Evolutionary conservation across 192 early-diverging fungal species (phyloP), one percentile per base, ranked within the genome.

Genomic region (Umbelopsis sp.): DNA sequence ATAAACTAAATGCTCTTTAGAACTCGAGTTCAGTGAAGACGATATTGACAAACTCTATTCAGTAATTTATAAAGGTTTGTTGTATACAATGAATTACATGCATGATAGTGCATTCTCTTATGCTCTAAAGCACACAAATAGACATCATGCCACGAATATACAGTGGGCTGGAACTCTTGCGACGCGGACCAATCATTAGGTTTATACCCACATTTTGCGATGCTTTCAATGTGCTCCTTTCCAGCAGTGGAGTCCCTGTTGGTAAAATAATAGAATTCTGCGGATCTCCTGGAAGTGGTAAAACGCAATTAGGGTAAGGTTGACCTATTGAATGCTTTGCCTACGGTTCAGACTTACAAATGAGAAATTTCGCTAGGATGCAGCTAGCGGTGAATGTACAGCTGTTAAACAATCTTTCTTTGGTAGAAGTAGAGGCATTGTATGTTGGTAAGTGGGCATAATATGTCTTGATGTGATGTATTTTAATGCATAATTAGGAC

Each of bases 121-220:
- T 62, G 1, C 56, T 14, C 26, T 32, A n/a, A 20, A 20, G 9
- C 7, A 16, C 17, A 8, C 14, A 20, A 17, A 62, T 34, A 62
- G 56, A 62, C n/a, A 62, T 9, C 14, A 34, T 62, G 56, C 56
- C 56, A 2, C 56, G 31, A 16, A 62, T 62, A 2, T 62, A 62
- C 26, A 34, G 12, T 34, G 26, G 56, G 9, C 2, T 62, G 14
- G 56, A 62, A 32, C 31, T 62, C 10, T 62, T 62, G 29, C 31
- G 26, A 26, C 56, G 56, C 29, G 56, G 56, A 1, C 56, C 56
- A 0, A 62, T 16, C 4, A 29, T 62, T 11, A n/a, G 4, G 31
- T 62, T 16, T 11, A 62, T 62, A 62, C 56, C 56, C 7, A 62
- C 56, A 20, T 62, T 62, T 34, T 62, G 56, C 56, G 56, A 62